Evolutionary conservation across 306 rosid species (phyloP), one percentile per base, ranked within the genome.

Genomic region (Ormosia emarginata): DNA sequence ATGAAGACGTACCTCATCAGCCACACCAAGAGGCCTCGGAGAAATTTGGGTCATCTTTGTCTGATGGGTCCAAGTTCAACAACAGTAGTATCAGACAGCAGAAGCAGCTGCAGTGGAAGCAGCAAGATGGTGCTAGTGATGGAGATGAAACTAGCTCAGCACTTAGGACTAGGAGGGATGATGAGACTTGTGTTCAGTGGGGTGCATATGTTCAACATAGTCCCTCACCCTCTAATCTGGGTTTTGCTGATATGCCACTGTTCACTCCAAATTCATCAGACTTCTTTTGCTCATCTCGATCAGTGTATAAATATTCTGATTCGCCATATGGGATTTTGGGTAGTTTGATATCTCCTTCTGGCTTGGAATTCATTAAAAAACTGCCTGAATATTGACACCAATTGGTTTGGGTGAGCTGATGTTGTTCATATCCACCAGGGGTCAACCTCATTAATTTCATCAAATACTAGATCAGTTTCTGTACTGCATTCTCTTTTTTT

Each of bases 341-440:
- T 13, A 82, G 79, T 73, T 84, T 88, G 59, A 82, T 93, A 30
- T 95, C 98, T 13, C 92, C 95, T 12, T 82, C 95, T 4, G 86
- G 87, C 9, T 78, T 93, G 86, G 91, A 91, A 80, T 91, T 95
- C 87, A 86, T 93, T 53, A 83, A 88, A 14, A 93, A 88, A 37
- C 74, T 91, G 1, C 89, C 91, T 41, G 95, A 93, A 58, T 90
- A 89, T 81, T 90, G 74, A 91, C 3, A 62, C 11, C 43, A 17
- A 34, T 10, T 24, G 5, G 5, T 43, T 33, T 49, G 52, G 32
- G 12, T 67, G 2, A 12, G n/a, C 11, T 15, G 29, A 14, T 12
- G 8, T 53, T 81, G 71, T 43, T 52, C 40, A 73, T 67, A 39
- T 52, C n/a, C n/a, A 18, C 41, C 1, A 68, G 17, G 37, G 5